Conservation (phyloP, 2,329 filamentous ascomycete genomes). For the Grosmannia clavigera region DNA sequence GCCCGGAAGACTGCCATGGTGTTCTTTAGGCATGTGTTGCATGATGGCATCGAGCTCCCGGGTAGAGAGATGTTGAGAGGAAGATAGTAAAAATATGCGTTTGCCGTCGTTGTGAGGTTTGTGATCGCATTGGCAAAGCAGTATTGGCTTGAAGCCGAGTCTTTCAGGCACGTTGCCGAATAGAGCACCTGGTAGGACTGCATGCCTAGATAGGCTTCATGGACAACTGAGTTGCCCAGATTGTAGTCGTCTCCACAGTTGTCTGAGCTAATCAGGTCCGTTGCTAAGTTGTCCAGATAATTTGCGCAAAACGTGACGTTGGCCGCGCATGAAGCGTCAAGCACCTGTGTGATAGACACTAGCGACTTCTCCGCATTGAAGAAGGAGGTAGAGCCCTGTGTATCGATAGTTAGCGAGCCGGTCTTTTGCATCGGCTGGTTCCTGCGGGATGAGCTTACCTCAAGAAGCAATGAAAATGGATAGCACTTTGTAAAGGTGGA, state of each 20-base stretch:
- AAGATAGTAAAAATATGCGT: constrained; percentile 75
- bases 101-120: constrained; percentile 55
- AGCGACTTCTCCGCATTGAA: constrained; percentile 66
- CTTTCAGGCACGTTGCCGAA: constrained; percentile 65
- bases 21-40: constrained; percentile 61
- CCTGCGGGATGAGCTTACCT: constrained; percentile 37
- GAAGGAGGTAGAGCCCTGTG: constrained; percentile 67
- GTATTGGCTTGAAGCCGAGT: constrained; percentile 54
- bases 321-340: constrained; percentile 67
- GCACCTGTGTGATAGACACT: constrained; percentile 58
- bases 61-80: constrained; percentile 66
- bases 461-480: constrained; percentile 72
- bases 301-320: constrained; percentile 51
- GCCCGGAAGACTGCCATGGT: constrained; percentile 73
- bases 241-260: constrained; percentile 64
- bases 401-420: background rate
- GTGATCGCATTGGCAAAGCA: constrained; percentile 76
- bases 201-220: constrained; percentile 64
- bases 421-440: background rate
- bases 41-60: constrained; percentile 54
- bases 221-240: constrained; percentile 54
- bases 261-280: constrained; percentile 44
- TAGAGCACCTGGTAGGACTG: constrained; percentile 68
- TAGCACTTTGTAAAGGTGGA: constrained; percentile 61
- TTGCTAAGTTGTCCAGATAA: constrained; percentile 53